phyloP scores from a whole-genome alignment of 306 rosid species.

The Inga laurina region DNA sequence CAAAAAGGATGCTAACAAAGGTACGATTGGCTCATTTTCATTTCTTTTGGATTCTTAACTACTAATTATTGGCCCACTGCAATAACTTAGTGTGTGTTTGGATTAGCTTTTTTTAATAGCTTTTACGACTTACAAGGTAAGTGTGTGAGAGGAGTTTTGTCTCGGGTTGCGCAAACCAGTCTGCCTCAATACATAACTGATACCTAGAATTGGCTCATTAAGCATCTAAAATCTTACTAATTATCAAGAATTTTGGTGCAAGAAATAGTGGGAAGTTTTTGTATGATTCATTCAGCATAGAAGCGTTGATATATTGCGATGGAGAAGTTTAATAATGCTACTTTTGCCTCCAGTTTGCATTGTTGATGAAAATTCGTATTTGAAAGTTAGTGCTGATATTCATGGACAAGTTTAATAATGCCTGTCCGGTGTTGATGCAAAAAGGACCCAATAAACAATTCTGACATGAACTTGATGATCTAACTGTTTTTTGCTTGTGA shows the following conservation, averaged over 20 bases:
- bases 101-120: too few species aligned
- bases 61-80: slow-evolving; percentile 22
- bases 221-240: background rate
- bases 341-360: slow-evolving; percentile 8
- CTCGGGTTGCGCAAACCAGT: too few species aligned
- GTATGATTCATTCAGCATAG: too few species aligned
- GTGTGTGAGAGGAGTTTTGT: too few species aligned
- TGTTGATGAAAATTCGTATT: background rate
- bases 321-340: background rate
- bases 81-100: too few species aligned
- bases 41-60: slow-evolving; percentile 3
- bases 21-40: slow-evolving; percentile 48
- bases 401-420: slow-evolving; percentile 3
- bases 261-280: background rate
- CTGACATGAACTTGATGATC: slow-evolving; percentile 30
- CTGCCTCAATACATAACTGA: background rate
- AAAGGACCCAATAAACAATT: background rate
- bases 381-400: background rate
- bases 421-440: background rate
- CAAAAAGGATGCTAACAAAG: slow-evolving; percentile 97
- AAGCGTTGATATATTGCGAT: too few species aligned
- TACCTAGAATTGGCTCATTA: slow-evolving; percentile 1
- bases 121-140: too few species aligned
- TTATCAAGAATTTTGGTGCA: slow-evolving; percentile 4
- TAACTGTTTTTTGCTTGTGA: slow-evolving; percentile 13